Conservation (phyloP, 306 rosid species). For the Prinsepia uniflora region DNA sequence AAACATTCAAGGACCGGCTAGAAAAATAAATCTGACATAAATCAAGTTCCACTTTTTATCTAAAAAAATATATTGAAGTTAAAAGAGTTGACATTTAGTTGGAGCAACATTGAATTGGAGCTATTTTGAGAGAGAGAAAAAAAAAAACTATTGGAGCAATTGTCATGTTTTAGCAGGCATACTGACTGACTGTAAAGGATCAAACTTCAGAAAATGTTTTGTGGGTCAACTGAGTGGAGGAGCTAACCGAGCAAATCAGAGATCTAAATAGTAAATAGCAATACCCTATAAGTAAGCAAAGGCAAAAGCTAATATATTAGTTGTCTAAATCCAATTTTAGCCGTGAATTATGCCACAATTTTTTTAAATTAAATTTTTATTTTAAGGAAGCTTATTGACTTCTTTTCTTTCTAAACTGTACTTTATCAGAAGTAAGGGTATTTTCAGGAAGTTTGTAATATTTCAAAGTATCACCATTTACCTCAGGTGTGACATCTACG, state of each 20-base stretch:
- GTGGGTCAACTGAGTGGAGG: neutral
- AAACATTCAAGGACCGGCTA: neutral
- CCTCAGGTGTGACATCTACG: slow-evolving; percentile 96
- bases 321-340: neutral
- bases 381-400: no score
- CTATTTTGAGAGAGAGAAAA: neutral
- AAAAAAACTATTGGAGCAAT: neutral
- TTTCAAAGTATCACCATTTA: slow-evolving; percentile 22
- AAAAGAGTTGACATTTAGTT: neutral
- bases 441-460: neutral
- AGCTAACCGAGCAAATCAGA: neutral
- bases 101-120: neutral
- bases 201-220: neutral
- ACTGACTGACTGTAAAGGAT: neutral
- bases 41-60: neutral
- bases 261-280: neutral
- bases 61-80: neutral
- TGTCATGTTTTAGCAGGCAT: neutral
- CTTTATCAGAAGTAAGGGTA: neutral
- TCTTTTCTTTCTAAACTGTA: neutral
- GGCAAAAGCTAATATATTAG: neutral
- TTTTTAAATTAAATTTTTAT: neutral
- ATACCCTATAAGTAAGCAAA: neutral
- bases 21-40: neutral
- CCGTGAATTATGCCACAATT: neutral